A percentile compares a stretch with the other conserved stretches of the same genome.
phyloP scores from a whole-genome alignment of 1,284 basidiomycete genomes.

The Rhodofomes roseus region DNA sequence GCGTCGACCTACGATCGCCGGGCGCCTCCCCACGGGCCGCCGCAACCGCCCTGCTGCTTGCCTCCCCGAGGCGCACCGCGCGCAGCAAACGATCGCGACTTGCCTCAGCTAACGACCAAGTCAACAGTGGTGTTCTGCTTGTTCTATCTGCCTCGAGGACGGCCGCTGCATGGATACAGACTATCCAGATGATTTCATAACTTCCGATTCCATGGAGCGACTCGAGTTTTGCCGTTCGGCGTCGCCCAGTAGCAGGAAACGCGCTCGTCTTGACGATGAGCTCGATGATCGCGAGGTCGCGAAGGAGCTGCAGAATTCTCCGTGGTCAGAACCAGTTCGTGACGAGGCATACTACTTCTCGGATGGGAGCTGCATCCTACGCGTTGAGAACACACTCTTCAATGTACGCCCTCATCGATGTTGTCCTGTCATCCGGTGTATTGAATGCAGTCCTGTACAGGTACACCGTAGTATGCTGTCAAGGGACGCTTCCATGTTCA shows the following conservation, averaged over 20 bases:
- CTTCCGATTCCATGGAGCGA: background rate
- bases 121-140: too few species aligned
- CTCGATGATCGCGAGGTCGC: conserved; percentile 3
- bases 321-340: conserved; percentile 5
- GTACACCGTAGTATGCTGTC: conserved; percentile 63
- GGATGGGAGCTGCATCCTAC: conserved; percentile 33
- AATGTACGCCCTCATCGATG: conserved; percentile 24
- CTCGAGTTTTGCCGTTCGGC: background rate
- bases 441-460: conserved; percentile 32
- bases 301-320: background rate
- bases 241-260: conserved; percentile 6
- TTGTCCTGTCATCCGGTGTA: background rate
- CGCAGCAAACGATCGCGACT: too few species aligned
- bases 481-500: conserved; percentile 59
- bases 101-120: too few species aligned
- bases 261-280: conserved; percentile 4
- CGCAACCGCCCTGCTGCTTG: background rate
- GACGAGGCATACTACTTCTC: conserved; percentile 31
- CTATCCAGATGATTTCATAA: background rate
- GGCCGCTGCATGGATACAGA: background rate
- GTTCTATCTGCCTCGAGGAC: background rate
- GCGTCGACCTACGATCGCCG: too few species aligned
- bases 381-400: conserved; percentile 32
- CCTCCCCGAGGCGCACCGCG: background rate
- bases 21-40: too few species aligned